These are phyloP conservation scores for Xanthoconium stramineum DNA, from an alignment of 768 basidiomycete genomes.

Conservation along the genomic window DNA sequence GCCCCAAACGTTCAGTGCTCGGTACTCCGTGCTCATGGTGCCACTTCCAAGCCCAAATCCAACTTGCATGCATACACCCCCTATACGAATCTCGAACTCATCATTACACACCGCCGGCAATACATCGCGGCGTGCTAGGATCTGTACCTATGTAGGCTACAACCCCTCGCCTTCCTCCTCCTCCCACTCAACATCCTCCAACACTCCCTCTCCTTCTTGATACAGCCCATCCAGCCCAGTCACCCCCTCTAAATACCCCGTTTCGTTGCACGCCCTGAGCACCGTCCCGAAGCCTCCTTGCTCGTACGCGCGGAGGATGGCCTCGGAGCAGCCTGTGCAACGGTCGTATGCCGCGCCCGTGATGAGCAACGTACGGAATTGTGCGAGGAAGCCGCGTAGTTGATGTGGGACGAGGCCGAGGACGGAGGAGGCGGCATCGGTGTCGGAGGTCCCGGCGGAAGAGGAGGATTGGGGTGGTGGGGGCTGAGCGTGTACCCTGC, in stretches of 20 bases:
- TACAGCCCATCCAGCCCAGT: slow-evolving; percentile 80
- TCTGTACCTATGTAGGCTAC: no score
- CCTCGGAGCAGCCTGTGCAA: slow-evolving; percentile 90
- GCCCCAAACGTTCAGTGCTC: no score
- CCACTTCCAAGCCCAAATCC: no score
- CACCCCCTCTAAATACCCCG: slow-evolving; percentile 65
- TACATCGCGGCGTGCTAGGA: no score
- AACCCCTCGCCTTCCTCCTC: slow-evolving; percentile 17
- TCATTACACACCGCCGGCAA: no score
- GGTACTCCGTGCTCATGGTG: no score
- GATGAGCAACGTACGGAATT: slow-evolving; percentile 82
- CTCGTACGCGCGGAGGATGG: slow-evolving; percentile 79
- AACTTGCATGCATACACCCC: no score
- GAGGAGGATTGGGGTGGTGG: slow-evolving; percentile 46
- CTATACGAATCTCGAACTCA: no score
- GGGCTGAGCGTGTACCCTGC: slow-evolving; percentile 54
- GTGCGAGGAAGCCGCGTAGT: slow-evolving; percentile 83
- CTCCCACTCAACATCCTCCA: slow-evolving; percentile 76
- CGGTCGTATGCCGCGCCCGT: slow-evolving; percentile 81
- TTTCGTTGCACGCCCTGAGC: slow-evolving; percentile 77
- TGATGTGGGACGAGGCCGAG: slow-evolving; percentile 93
- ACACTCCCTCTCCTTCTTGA: slow-evolving; percentile 64
- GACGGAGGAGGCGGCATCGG: slow-evolving; percentile 42
- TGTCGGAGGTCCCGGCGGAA: slow-evolving; percentile 11
- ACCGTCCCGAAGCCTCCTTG: slow-evolving; percentile 78